Base-by-base conservation (phyloP, 805 yeast species). In the Wickerhamomyces rabaulensis region DNA sequence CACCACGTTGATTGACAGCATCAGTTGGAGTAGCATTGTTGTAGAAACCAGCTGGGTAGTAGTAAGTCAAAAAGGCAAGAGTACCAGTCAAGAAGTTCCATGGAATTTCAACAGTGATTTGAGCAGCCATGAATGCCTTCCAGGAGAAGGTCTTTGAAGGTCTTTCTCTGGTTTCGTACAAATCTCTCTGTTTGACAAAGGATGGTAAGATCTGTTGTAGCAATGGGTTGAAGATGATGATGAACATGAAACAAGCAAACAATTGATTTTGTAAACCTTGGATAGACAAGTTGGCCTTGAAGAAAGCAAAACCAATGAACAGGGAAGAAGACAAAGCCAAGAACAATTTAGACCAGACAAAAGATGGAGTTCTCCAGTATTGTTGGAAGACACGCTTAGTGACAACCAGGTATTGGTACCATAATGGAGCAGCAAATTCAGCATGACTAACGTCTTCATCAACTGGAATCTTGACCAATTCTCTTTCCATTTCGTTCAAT, bases 191-290 rank as follows among this genome's bases (percentile, higher is more conserved):
- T 26, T 65, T 51, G 39, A 79, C 76, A 61, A 70, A 86, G 46
- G 75, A 62, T 17, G 89, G 89, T 52, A 82, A 64, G 66, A 78
- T 71, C 62, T 84, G 90, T 54, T 81, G 78, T 41, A 80, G 58
- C 55, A 81, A 58, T 22, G 85, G 80, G 52, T 73, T 72, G 65
- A 80, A 73, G 42, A 75, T 67, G 55, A 78, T 72, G 36, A 78
- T 59, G 56, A 80, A 75, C 89, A 85, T 83, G 68, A 86, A 87
- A 37, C 83, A 60, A 4, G 89, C 73, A 56, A 84, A 78, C 89
- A 86, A 80, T 68, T 84, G 94, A 66, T 87, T 87, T 64, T 88
- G 95, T 57, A 87, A 63, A 60, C 87, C 83, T 66, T 79, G 92
- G 41, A 75, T 58, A 2, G 87, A 73, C 21, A 71, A 74, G 48